Evolutionary conservation across 1,284 basidiomycete genomes (phyloP), one percentile per base, ranked within the genome.

Genomic region (Microbotryomycetes sp.): DNA sequence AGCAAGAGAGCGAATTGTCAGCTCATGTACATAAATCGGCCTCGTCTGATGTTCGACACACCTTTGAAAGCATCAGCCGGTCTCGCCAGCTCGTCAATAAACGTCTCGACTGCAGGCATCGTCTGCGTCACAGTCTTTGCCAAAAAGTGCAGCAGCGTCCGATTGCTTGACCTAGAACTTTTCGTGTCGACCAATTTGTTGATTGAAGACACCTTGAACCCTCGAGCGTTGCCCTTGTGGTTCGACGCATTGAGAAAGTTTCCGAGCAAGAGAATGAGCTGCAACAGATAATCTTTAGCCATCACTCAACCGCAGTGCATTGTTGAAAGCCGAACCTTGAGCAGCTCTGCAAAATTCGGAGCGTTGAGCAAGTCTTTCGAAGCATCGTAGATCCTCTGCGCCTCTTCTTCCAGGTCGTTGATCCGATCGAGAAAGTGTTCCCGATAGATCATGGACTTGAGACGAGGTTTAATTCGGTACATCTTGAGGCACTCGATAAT

Each of bases 131-230:
- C 85, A 0, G 91, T 94, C 56, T 87, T 82, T 73, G 97, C 93
- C 55, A 97, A 77, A 79, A 97, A 97, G 75, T 98, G 94, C 7
- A 98, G 80, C 46, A 98, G 80, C 0, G 94, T 98, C 21, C 88
- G 90, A 64, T 91, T 88, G 73, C 93, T 86, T 59, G 90, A 82
- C n/a, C 54, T 75, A 15, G 71, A 68, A 3, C 93, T 96, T 77
- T 98, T 98, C 3, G 94, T 98, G 73, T 98, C 96, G 47, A 97
- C 94, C 54, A 98, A 81, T 89, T 92, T 93, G 79, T 98, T 98
- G 78, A 98, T 96, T 75, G 91, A 96, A 76, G 89, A 91, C 62
- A 97, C 86, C 73, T 89, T 86, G 83, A 98, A 98, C 59, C 94
- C 94, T 72, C 91, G 96, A 0, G 96, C 96, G 28, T 93, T 94